Evolutionary conservation across 192 early-diverging fungal species (phyloP), one percentile per base, ranked within the genome.

Genomic region (Powellomyces hirtus): DNA sequence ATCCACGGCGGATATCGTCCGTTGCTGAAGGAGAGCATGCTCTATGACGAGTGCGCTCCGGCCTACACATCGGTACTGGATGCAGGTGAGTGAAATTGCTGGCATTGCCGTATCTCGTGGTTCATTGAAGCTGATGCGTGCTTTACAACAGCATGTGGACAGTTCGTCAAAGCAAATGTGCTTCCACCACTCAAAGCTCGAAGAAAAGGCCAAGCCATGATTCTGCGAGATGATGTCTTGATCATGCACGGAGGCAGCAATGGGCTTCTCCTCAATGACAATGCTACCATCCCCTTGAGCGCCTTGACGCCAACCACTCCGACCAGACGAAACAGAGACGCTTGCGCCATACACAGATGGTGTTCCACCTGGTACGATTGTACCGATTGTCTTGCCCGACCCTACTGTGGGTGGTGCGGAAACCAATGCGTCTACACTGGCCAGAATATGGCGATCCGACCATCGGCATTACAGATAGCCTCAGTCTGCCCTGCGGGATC

Each of bases 391-490:
- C 4, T 68, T n/a, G 66, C 65, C 3, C 38, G 66, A n/a, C 35
- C 30, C 4, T 68, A 50, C 20, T 73, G 72, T 52, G 65, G 58
- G 20, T 73, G 65, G 64, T 73, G 72, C 64, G 49, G 34, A 5
- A 35, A 67, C 34, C 14, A 5, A 18, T 73, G 72, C 42, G 64
- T 68, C 3, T 68, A 29, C 35, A 34, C 46, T 20, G 65, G 45
- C 3, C 13, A 24, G 6, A 42, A 10, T n/a, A 42, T 42, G 40
- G n/a, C 40, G n/a, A 42, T n/a, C n/a, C n/a, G n/a, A n/a, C n/a
- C n/a, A n/a, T n/a, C n/a, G n/a, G n/a, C n/a, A n/a, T n/a, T n/a
- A n/a, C n/a, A n/a, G n/a, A n/a, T n/a, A n/a, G n/a, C n/a, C n/a
- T n/a, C n/a, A n/a, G n/a, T n/a, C n/a, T n/a, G n/a, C n/a, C n/a